phyloP scores from a whole-genome alignment of 768 basidiomycete genomes.

The Cystofilobasidium capitatum region DNA sequence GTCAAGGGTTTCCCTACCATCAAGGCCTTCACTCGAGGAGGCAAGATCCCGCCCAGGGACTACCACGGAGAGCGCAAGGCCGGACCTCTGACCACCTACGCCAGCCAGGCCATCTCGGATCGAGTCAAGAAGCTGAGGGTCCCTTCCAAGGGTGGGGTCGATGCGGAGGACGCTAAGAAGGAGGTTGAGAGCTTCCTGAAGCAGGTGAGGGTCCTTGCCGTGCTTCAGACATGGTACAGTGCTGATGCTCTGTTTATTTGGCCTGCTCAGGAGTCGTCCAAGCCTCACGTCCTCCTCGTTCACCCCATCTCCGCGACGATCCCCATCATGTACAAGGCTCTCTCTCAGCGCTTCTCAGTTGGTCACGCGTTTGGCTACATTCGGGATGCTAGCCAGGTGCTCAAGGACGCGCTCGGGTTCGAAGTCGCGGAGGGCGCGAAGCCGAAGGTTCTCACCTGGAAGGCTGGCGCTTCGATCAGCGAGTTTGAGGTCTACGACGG shows the following conservation, averaged over 20 bases:
- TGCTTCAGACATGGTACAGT: neutral
- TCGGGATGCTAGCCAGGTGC: slow-evolving; percentile 58
- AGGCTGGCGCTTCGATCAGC: slow-evolving; percentile 43
- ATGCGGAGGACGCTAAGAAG: slow-evolving; percentile 38
- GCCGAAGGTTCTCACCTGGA: slow-evolving; percentile 64
- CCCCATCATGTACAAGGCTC: slow-evolving; percentile 41
- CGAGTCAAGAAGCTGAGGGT: slow-evolving; percentile 50
- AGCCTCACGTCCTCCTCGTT: slow-evolving; percentile 38
- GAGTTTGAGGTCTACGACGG: slow-evolving; percentile 60
- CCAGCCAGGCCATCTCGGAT: slow-evolving; percentile 62
- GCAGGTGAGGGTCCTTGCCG: slow-evolving; percentile 50
- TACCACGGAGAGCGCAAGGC: slow-evolving; percentile 68
- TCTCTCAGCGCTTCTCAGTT: slow-evolving; percentile 47
- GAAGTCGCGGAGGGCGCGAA: slow-evolving; percentile 40
- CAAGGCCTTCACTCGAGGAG: slow-evolving; percentile 78
- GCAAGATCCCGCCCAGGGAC: slow-evolving; percentile 50
- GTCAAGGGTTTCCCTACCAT: slow-evolving; percentile 92
- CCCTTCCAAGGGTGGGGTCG: slow-evolving; percentile 23
- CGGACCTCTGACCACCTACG: slow-evolving; percentile 64
- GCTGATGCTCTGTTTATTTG: slow-evolving; percentile 28
- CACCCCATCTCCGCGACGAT: slow-evolving; percentile 39
- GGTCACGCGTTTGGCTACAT: slow-evolving; percentile 60
- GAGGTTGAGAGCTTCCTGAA: slow-evolving; percentile 61
- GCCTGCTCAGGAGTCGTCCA: slow-evolving; percentile 32
- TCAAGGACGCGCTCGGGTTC: slow-evolving; percentile 32